Percentiles rank a stretch among this genome's conserved stretches.
These are phyloP conservation scores for Paramecium sonneborni DNA, from an alignment of 73 alveolate genomes.

Conservation along the genomic window DNA sequence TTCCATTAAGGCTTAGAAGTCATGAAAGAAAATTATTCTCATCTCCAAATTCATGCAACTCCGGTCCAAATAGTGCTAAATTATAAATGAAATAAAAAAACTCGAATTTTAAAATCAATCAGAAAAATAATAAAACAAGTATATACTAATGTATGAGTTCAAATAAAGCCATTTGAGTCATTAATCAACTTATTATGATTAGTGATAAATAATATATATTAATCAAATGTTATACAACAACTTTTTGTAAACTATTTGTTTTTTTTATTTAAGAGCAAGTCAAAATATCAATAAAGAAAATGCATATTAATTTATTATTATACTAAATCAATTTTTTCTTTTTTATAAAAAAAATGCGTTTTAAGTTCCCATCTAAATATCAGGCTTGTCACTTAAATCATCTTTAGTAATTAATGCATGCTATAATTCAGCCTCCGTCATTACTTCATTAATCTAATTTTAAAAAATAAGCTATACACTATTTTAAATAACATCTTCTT, in stretches of 20 bases:
- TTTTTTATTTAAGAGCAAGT: neutral
- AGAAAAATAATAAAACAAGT: neutral
- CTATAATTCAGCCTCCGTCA: neutral
- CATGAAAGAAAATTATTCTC: neutral
- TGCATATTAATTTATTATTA: neutral
- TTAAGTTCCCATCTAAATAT: neutral
- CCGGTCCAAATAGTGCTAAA: neutral
- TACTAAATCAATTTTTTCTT: neutral
- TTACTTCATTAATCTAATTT: neutral
- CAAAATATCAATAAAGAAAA: neutral
- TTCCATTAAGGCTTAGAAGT: neutral
- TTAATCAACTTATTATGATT: conserved; percentile 22
- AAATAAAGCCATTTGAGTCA: neutral
- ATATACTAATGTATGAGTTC: neutral
- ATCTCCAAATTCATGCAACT: neutral
- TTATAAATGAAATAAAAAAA: neutral
- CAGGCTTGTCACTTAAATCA: neutral
- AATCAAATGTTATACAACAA: neutral
- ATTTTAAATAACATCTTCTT: neutral
- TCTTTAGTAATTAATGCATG: neutral
- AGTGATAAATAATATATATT: neutral
- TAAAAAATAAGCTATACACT: neutral
- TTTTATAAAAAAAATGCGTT: neutral
- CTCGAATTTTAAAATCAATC: neutral
- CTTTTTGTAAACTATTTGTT: neutral